Evolutionary conservation across 2,329 filamentous ascomycete species (phyloP), one percentile per base, ranked within the genome.

Genomic region (Amauroascus verrucosus): DNA sequence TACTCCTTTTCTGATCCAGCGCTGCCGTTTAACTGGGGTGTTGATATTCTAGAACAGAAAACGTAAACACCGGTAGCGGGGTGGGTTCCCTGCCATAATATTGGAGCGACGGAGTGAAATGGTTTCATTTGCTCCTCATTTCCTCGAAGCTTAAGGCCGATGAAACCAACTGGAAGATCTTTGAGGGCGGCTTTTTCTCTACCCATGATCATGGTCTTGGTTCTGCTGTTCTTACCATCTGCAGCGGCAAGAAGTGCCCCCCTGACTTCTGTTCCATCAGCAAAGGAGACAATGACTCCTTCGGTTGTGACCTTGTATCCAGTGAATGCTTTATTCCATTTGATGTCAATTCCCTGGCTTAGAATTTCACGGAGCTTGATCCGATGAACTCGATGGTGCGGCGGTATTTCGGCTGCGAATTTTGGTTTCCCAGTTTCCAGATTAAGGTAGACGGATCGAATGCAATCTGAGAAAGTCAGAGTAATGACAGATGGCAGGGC

Each of bases 391-490:
- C 38, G 38, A 43, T 43, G 16, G 16, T 43, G 38, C 7, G 38
- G 20, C 20, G 13, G 38, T 4, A 16, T 43, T 16, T 43, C 16
- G 22, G 22, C 16, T 18, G 16, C 16, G 22, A 43, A 43, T 43
- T 18, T 20, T 9, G 38, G 38, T 22, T 43, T 43, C 20, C 38
- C 38, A 11, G 38, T 43, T 16, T 43, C 38, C 1, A 43, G 38
- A 43, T 43, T 22, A 9, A 43, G 22, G 20, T 20, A 43, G 16
- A 43, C 38, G 38, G 22, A 18, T 16, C 14, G 38, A 20, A 43
- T 32, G 11, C 30, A 69, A 62, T 85, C 74, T 43, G 79, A 78
- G 56, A 80, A n/a, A n/a, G 80, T 0, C 75, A 72, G 50, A 80
- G 30, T 7, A 32, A 11, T 32, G 6, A 32, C 11, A 32, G 6